Base-by-base conservation (phyloP, 139 green algal species). In the Prasinococcaceae sp. region DNA sequence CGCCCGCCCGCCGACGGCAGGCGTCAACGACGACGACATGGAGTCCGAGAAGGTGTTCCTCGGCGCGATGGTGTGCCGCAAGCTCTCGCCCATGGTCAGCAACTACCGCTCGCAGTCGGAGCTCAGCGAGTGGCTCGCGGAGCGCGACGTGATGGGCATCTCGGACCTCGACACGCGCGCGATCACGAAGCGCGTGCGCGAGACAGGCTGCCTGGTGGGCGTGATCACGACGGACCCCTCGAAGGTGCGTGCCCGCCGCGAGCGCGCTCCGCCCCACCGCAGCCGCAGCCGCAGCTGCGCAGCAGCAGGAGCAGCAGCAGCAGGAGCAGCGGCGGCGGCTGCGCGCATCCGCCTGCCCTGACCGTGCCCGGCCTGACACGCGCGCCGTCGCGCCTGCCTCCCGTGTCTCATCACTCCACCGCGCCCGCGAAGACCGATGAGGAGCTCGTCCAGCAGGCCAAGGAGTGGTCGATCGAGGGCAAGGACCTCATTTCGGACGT, bases 91-190 rank as follows among this genome's bases (percentile, higher is more conserved):
- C 36, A 58, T 40, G 28, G 90, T 98, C 6, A 94, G 80, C 37
- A 99, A 99, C 79, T 98, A 97, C 73, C 81, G 92, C 24, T 79
- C 84, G 3, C 70, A 47, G n/a, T 73, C 79, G 65, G 81, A 77
- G 0, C 75, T 99, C 57, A 75, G 85, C 30, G 78, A 82, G 36
- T 96, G 90, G 60, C 63, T 78, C 6, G 33, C 66, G 37, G 32
- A 71, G 53, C 37, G 68, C 14, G 57, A 71, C 47, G 58, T 79
- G 8, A 65, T 79, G 35, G 71, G 71, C 53, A 79, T 79, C 38
- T 39, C 78, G 0, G 79, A 90, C 30, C 55, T 99, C 2, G 92
- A 99, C 75, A 99, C 92, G 0, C 83, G 92, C 14, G 79, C 74
- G 2, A 83, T 99, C 50, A 99, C 92, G 8, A 65, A 66, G 19